Evolutionary conservation across 306 rosid genomes (phyloP), one percentile per base, ranked within the genome.

Genomic region (Cucurbita ficifolia): DNA sequence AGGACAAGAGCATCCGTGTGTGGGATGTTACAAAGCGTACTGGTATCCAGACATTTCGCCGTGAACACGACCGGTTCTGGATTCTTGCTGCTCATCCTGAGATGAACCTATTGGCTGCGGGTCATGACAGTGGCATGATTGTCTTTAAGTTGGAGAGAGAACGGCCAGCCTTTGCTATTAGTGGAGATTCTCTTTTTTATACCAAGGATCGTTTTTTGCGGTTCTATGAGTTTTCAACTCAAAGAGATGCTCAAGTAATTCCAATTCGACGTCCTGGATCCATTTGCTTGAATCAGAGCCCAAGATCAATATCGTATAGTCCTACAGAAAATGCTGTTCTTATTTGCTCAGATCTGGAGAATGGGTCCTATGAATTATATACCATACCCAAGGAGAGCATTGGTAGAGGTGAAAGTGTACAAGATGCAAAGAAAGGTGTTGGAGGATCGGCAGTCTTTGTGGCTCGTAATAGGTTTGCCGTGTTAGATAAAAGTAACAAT

Each of bases 21-120:
- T 93, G 98, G 98, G 98, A 93, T 83, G 96, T 82, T 17, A 93
- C 96, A 42, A 93, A 89, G 84, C 82, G 98, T 74, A 88, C 98
- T 56, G 96, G 98, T 76, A 79, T 93, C 42, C 98, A 93, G 85
- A 93, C 98, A 42, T 93, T 93, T 77, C 96, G 98, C 58, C 81
- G 98, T 39, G 98, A 93, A 78, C 98, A 93, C 61, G 98, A 93
- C 77, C 89, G 98, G 51, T 93, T 93, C 77, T 93, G 98, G 98
- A 93, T 93, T 84, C 98, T 93, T 76, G 82, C 96, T 38, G 83
- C 96, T 68, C 98, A 93, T 76, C 98, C 98, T 59, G 96, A 93
- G 84, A 90, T 93, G 96, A 92, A 92, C 84, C 84, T 92, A 72
- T 82, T 92, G 86, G 98, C 98, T 24, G 98, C 98, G 35, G 98